Base-by-base conservation (phyloP, 805 yeast species). In the Metschnikowia drakensbergensis region DNA sequence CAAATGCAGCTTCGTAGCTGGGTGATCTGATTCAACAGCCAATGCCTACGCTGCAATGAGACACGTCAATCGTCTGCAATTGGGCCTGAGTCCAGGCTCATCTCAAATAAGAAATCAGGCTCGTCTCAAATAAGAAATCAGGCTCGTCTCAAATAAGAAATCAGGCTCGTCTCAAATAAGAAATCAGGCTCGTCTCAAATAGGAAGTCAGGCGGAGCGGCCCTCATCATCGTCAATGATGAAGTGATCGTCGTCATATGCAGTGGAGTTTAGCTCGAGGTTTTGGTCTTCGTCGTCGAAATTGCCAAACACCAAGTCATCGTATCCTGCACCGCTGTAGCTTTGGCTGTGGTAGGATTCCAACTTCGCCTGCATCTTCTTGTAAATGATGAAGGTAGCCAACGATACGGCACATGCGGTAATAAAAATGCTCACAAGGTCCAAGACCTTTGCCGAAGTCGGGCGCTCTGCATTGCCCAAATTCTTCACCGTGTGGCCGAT, bases 401-500 rank as follows among this genome's bases (percentile, higher is more conserved):
- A 50, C 0, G 77, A 67, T 5, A 88, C 75, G 0, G 86, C 80
- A 0, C 64, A 38, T 3, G 69, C 71, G 0, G 97, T 82, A 3
- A 85, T 52, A 0, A 80, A 3, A 1, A 90, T 79, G 42, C 90
- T 79, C 1, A 81, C 26, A 2, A 85, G 46, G 61, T 89, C 92
- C 6, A 86, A 69, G n/a, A 84, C 37, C 58, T 78, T 78, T 2
- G 84, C 70, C 1, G 73, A 59, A 3, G 71, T 52, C 34, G 82
- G 78, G 33, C 77, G 76, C 3, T 76, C 66, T 11, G 59, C 66
- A 46, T 80, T 80, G 2, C 94, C 92, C 45, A 91, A 69, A 38
- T 79, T 79, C 50, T 82, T 86, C 32, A 91, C 61, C 49, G 88
- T 82, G 45, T 81, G 76, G 5, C 97, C 97, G 32, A 88, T 78